Evolutionary conservation across 176 grass and related monocot species (phyloP), one percentile per base, ranked within the genome.

Genomic region (Aechmea fasciata): DNA sequence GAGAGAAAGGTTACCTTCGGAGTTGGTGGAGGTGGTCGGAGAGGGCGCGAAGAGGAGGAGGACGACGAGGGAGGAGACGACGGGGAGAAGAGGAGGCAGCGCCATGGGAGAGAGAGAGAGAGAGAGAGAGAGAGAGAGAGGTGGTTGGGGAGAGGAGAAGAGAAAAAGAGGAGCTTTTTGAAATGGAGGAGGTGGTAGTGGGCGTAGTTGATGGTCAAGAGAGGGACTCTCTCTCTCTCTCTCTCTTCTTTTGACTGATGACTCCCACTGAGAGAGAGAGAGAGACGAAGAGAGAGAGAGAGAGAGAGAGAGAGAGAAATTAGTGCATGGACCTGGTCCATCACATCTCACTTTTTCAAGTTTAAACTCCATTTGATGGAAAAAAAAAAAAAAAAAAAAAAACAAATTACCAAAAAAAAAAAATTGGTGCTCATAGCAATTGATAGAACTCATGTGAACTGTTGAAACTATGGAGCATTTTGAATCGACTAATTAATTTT

Each of bases 1-100:
- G 9, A 9, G 13, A 63, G 15, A 41, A 11, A 9, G 48, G 22
- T 15, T 75, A 85, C 83, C 83, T 85, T 85, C 83, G 14, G 68
- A 80, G 66, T 78, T 81, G 64, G 52, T 74, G 67, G 68, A 74
- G 20, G 79, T 49, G 71, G 72, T 78, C 10, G 91, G 79, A 18
- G 83, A 74, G n/a, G 79, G 64, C 0, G 51, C 63, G 50, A 77
- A 50, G 68, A 74, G 14, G 49, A 75, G 69, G n/a, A 87, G 73
- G 57, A 69, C 28, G 49, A 49, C 17, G 10, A 41, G 67, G 69
- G 65, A 75, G 24, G 49, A 19, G 17, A 51, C 3, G 11, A 12
- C 1, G 17, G 69, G 33, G 11, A 49, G 12, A 28, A 48, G 9
- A 11, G 51, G 10, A 57, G 14, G 70, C 13, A 57, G 53, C 63